These are phyloP conservation scores for Mucor sp. DNA, from an alignment of 371 early-diverging fungal species.

Conservation along the genomic window DNA sequence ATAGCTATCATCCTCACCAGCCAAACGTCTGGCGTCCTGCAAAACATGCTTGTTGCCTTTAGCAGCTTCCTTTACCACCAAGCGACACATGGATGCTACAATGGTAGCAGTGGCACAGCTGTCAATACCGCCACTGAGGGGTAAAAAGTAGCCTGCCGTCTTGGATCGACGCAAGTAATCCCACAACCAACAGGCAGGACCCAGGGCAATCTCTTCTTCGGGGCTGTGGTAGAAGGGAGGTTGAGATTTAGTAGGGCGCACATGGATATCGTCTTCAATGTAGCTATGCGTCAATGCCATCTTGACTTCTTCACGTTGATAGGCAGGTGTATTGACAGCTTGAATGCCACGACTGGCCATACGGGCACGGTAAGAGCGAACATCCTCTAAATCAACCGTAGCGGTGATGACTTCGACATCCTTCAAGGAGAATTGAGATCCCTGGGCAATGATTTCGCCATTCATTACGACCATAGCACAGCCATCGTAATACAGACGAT, in stretches of 20 bases:
- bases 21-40: slow-evolving; percentile 73
- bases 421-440: slow-evolving; percentile 88
- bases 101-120: slow-evolving; percentile 93
- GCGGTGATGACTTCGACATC: slow-evolving; percentile 96
- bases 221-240: slow-evolving; percentile 60
- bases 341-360: slow-evolving; percentile 81
- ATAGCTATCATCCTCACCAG: slow-evolving; percentile 56
- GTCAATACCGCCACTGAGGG: slow-evolving; percentile 97
- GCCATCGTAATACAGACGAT: slow-evolving; percentile 97
- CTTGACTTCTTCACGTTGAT: slow-evolving; percentile 64
- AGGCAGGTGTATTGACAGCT: slow-evolving; percentile 63
- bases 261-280: slow-evolving; percentile 40
- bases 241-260: slow-evolving; percentile 32
- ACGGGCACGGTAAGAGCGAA: slow-evolving; percentile 80
- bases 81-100: slow-evolving; percentile 93
- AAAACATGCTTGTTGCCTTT: slow-evolving; percentile 74
- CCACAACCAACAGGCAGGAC: slow-evolving; percentile 99
- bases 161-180: slow-evolving; percentile 95
- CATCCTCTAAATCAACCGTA: slow-evolving; percentile 89
- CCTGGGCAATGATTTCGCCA: slow-evolving; percentile 89
- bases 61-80: slow-evolving; percentile 74
- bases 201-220: slow-evolving; percentile 86
- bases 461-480: slow-evolving; percentile 89
- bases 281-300: slow-evolving; percentile 55
- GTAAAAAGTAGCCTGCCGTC: slow-evolving; percentile 91